Evolutionary conservation across 75 land plant genomes (phyloP).

Genomic region (Sequoiadendron giganteum): DNA sequence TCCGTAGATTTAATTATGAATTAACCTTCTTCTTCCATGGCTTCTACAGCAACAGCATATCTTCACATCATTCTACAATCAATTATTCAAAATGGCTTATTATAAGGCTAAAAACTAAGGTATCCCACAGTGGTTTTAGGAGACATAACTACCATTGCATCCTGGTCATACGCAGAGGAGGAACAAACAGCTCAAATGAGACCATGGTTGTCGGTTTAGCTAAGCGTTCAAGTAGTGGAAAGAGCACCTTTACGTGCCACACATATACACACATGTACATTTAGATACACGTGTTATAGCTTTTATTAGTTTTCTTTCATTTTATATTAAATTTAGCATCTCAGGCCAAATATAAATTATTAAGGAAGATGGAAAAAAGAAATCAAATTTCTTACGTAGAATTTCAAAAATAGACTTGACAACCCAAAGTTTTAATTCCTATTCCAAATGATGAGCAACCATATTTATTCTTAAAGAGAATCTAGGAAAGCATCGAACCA

Average conservation of each 20-base stretch:
- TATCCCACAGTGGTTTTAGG: neutral
- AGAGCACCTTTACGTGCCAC: conserved; percentile 46
- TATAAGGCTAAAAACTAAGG: neutral
- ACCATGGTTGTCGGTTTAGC: conserved; percentile 37
- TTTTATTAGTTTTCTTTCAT: too few species aligned
- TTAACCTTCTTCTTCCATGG: neutral
- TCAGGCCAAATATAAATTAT: neutral
- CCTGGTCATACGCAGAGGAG: conserved; percentile 37
- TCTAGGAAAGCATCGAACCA: neutral
- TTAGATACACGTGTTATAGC: too few species aligned
- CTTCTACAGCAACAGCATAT: neutral
- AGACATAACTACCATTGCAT: neutral
- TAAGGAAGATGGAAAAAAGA: neutral
- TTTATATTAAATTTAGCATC: neutral
- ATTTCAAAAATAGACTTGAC: too few species aligned
- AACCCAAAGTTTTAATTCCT: neutral
- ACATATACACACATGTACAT: too few species aligned
- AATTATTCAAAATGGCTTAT: neutral
- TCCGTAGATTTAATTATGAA: neutral
- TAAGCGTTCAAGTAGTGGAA: conserved; percentile 45
- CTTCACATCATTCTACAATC: neutral
- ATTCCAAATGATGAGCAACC: neutral
- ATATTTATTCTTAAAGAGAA: too few species aligned
- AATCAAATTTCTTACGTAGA: too few species aligned
- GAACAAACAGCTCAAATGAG: neutral